Evolutionary conservation across 805 yeast species (phyloP).

Genomic region (Saturnispora silvae): DNA sequence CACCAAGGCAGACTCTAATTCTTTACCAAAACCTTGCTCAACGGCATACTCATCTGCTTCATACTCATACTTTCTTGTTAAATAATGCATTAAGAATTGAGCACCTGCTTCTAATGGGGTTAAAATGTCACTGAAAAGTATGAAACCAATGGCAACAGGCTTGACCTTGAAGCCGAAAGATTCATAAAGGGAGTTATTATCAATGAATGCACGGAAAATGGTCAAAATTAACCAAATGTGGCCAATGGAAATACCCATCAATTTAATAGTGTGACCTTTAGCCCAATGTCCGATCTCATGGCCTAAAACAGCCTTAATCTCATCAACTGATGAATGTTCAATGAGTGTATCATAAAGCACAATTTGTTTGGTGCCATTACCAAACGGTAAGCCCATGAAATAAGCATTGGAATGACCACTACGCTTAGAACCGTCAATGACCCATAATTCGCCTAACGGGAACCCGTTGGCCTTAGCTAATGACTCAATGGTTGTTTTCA

Average conservation of each 20-base stretch:
- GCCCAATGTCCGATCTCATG: slow-evolving; percentile 99
- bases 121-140: slow-evolving; percentile 66
- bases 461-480: slow-evolving; percentile 68
- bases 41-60: slow-evolving; percentile 89
- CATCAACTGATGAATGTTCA: slow-evolving; percentile 61
- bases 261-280: slow-evolving; percentile 73
- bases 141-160: slow-evolving; percentile 75
- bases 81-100: slow-evolving; percentile 53
- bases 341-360: slow-evolving; percentile 89
- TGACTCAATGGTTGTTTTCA: slow-evolving; percentile 69
- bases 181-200: slow-evolving; percentile 65
- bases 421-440: slow-evolving; percentile 94
- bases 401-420: slow-evolving; percentile 96
- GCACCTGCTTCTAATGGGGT: slow-evolving; percentile 66
- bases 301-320: slow-evolving; percentile 91
- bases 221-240: slow-evolving; percentile 59
- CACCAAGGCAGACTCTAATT: slow-evolving; percentile 63
- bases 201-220: slow-evolving; percentile 68
- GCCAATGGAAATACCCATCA: slow-evolving; percentile 53
- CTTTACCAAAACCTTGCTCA: slow-evolving; percentile 56
- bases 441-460: slow-evolving; percentile 79
- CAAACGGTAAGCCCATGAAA: slow-evolving; percentile 92
- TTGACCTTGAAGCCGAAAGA: slow-evolving; percentile 68
- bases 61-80: slow-evolving; percentile 82
- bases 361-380: slow-evolving; percentile 62